Evolutionary conservation across 345 rosid species (phyloP), one percentile per base, ranked within the genome.

Genomic region (Gossypium turneri): DNA sequence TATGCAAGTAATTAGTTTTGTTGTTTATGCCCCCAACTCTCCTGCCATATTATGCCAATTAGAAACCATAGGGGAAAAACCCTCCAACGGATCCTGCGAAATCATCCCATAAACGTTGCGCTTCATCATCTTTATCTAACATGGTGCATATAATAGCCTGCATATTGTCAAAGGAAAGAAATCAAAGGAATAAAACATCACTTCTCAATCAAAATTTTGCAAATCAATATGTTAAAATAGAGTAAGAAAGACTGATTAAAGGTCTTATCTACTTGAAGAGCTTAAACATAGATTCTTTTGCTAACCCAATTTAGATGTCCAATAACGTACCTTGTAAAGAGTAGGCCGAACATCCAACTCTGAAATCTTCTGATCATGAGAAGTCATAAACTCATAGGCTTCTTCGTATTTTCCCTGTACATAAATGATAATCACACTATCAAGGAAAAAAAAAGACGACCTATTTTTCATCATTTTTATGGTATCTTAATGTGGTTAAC

Each of bases 91-190:
- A 67, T 25, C 62, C 51, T n/a, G 68, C 12, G 19, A 84, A 86
- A 25, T 80, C 41, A n/a, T 79, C 76, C 87, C 87, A 86, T 74
- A 74, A 75, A 27, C 7, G 16, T 43, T n/a, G 76, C 20, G 85
- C 89, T 24, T 80, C 83, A 4, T 52, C 74, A 8, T 50, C 59
- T 19, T 10, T 19, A 16, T 86, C 67, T 81, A 84, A 45, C 89
- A 86, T 80, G 43, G 87, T 84, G 38, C 41, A 61, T 73, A 79
- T 20, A 8, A 84, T 82, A 38, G 89, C 85, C 84, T 84, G 78
- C 38, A 20, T 38, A 55, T 20, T 20, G 25, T 19, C 53, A 52
- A 57, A 55, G 19, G 7, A 12, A 56, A 24, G 15, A 27, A 52
- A 15, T 11, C 6, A 22, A 20, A 66, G 12, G 9, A 20, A 9